Evolutionary conservation across 1,284 basidiomycete genomes (phyloP).

Genomic region (Agroathelia rolfsii): DNA sequence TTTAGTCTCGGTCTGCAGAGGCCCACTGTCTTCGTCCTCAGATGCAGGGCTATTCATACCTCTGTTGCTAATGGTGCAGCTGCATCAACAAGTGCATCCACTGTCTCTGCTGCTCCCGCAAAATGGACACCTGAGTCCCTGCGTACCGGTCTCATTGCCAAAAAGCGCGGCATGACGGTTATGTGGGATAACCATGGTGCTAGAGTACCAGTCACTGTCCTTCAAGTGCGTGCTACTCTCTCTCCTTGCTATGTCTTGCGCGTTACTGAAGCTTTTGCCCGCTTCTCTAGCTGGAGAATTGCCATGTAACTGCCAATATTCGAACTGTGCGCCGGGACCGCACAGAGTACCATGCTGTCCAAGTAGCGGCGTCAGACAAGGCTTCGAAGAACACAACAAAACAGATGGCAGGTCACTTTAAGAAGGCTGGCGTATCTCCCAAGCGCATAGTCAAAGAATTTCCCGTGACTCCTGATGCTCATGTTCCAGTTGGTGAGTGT

Average conservation of each 20-base stretch:
- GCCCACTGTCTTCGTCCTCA: slow-evolving; percentile 21
- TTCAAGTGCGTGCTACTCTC: slow-evolving; percentile 59
- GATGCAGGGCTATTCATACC: slow-evolving; percentile 28
- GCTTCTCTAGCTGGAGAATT: slow-evolving; percentile 59
- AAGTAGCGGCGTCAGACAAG: slow-evolving; percentile 73
- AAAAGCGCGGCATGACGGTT: slow-evolving; percentile 93
- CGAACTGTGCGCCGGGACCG: slow-evolving; percentile 51
- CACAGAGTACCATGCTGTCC: slow-evolving; percentile 76
- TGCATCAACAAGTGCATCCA: slow-evolving; percentile 19
- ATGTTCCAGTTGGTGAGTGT: slow-evolving; percentile 75
- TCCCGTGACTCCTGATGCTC: slow-evolving; percentile 79
- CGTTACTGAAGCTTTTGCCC: background rate
- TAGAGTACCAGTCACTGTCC: slow-evolving; percentile 84
- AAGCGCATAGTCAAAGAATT: slow-evolving; percentile 91
- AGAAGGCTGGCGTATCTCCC: slow-evolving; percentile 70
- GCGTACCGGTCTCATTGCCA: slow-evolving; percentile 89
- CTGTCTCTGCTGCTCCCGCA: slow-evolving; percentile 17
- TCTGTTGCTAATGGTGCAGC: slow-evolving; percentile 26
- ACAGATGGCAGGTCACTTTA: slow-evolving; percentile 83
- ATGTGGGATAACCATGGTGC: slow-evolving; percentile 89
- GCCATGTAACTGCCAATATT: slow-evolving; percentile 76
- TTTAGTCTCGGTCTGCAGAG: slow-evolving; percentile 34
- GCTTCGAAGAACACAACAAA: slow-evolving; percentile 56
- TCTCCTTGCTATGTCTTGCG: background rate
- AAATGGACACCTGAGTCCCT: slow-evolving; percentile 86